phyloP scores from a whole-genome alignment of 2,329 filamentous ascomycete genomes.

The Talaromyces sp. region DNA sequence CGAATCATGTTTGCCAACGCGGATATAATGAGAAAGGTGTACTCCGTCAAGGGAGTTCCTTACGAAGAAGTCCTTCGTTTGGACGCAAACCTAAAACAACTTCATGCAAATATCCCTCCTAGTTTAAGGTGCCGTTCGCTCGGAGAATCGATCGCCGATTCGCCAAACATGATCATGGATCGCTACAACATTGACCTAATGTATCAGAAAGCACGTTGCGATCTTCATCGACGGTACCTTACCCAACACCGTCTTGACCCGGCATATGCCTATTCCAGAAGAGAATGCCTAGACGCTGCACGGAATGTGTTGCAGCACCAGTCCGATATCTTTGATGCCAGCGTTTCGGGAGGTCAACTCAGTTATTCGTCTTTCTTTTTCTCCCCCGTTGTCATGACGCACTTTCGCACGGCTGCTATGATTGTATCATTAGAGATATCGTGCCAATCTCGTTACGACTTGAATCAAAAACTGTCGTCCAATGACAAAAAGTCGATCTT shows the following conservation, averaged over 20 bases:
- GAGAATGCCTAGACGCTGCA: background rate
- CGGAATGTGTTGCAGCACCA: slow-evolving; percentile 1
- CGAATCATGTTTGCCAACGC: slow-evolving; percentile 1
- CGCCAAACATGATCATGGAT: slow-evolving; percentile 1
- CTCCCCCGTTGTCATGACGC: slow-evolving; percentile 9
- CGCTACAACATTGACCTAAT: slow-evolving; percentile 3
- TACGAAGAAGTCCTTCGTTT: background rate
- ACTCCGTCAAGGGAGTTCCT: slow-evolving; percentile 1
- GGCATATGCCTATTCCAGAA: background rate
- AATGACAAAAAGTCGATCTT: slow-evolving; percentile 11
- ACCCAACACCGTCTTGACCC: background rate
- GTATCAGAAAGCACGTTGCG: slow-evolving; percentile 1
- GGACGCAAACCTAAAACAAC: background rate
- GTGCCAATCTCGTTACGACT: slow-evolving; percentile 11
- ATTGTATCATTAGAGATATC: slow-evolving; percentile 15
- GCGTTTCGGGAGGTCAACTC: background rate
- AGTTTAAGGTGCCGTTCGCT: background rate
- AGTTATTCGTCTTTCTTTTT: slow-evolving; percentile 14
- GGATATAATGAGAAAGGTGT: background rate
- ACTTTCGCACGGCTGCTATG: slow-evolving; percentile 16
- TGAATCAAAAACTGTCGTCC: slow-evolving; percentile 11
- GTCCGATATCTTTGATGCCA: slow-evolving; percentile 1
- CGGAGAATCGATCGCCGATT: background rate
- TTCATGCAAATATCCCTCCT: background rate
- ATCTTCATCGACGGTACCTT: background rate